phyloP scores from a whole-genome alignment of 352 stramenopile species.

The Phytophthora citricola region DNA sequence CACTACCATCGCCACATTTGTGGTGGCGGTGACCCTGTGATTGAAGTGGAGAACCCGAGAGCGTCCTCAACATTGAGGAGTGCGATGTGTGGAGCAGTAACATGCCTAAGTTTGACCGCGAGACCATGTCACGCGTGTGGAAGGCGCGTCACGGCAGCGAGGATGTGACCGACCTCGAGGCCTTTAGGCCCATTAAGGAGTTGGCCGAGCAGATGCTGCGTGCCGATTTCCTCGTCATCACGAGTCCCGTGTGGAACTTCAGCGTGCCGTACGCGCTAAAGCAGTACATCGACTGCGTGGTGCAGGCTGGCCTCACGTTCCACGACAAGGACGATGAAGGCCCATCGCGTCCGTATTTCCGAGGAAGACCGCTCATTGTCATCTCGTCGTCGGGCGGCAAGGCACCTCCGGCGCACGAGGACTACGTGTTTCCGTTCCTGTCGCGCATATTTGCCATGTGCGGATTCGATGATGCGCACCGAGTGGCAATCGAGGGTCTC shows the following conservation, averaged over 20 bases:
- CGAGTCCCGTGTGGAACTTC: slow-evolving; percentile 81
- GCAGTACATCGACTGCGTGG: slow-evolving; percentile 86
- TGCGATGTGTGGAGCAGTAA: slow-evolving; percentile 70
- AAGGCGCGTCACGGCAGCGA: slow-evolving; percentile 69
- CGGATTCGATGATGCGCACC: slow-evolving; percentile 70
- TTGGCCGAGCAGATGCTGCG: slow-evolving; percentile 69
- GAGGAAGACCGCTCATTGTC: slow-evolving; percentile 65
- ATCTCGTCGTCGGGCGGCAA: slow-evolving; percentile 81
- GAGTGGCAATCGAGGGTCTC: slow-evolving; percentile 69
- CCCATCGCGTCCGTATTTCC: slow-evolving; percentile 66
- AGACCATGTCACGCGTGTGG: slow-evolving; percentile 76
- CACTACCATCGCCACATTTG: slow-evolving; percentile 72
- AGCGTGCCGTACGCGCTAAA: slow-evolving; percentile 82
- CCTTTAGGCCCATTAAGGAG: slow-evolving; percentile 71
- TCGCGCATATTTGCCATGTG: slow-evolving; percentile 83
- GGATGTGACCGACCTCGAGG: slow-evolving; percentile 57
- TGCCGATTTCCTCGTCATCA: slow-evolving; percentile 81
- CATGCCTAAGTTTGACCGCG: slow-evolving; percentile 74
- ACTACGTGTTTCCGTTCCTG: slow-evolving; percentile 77
- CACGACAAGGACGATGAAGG: slow-evolving; percentile 66
- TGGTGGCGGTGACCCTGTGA: slow-evolving; percentile 12
- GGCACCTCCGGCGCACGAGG: slow-evolving; percentile 55
- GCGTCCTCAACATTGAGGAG: slow-evolving; percentile 73
- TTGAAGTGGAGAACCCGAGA: slow-evolving; percentile 33
- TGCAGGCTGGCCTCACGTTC: slow-evolving; percentile 77